Base-by-base conservation (phyloP, 129 eudicot genomes). In the Logfia minima region DNA sequence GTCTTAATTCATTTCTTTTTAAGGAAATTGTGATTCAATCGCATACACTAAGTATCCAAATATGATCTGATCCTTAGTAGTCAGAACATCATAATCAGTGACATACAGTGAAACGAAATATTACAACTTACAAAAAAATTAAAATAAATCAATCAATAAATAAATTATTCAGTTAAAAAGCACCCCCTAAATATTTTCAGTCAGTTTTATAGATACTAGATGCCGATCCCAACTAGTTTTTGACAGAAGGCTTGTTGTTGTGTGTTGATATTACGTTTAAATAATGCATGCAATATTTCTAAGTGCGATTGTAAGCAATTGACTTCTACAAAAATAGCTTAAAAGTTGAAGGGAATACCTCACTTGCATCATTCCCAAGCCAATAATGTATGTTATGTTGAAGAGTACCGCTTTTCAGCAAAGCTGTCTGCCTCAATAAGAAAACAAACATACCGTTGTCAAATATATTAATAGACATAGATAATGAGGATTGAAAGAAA, bases 321-420 rank as follows among this genome's bases (percentile, higher is more conserved):
- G 75, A 76, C 64, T 31, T 26, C 22, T 51, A 17, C 43, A 66
- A 56, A 76, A 63, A 52, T 48, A 23, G 55, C 55, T 14, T 23
- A 55, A 31, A 70, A 61, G 55, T 22, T 62, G 68, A 80, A 69
- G 52, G 21, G 52, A 69, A 75, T 32, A 86, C 96, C 92, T 90
- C 90, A 58, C 72, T 88, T 14, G 90, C 88, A 23, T 84, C 88
- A 26, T 81, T 90, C 62, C 96, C 96, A 51, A 88, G 83, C 96
- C 96, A 90, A 76, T 87, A 90, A 75, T 90, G 96, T 76, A 90
- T 88, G 71, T 90, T 86, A 71, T 90, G 90, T 19, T 76, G 87
- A 63, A 83, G 82, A 64, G 85, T 39, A 37, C 92, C 90, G 32
- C 72, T 83, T 78, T 86, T 90, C 7, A 86, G 84, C 80, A 85